These are phyloP conservation scores for Jatropha multifida DNA, from an alignment of 441 rosid species.

Conservation along the genomic window DNA sequence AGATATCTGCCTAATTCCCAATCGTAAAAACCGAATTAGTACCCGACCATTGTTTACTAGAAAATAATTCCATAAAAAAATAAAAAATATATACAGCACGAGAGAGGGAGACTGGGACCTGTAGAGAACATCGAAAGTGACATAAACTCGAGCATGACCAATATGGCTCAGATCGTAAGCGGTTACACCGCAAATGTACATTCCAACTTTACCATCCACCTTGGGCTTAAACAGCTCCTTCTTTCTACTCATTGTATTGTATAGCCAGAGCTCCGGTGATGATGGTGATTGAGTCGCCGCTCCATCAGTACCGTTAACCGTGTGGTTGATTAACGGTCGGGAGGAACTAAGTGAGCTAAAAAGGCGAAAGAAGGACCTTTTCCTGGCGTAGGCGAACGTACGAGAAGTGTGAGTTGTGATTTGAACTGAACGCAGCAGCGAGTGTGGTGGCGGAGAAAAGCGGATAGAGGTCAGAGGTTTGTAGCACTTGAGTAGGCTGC, in stretches of 20 bases:
- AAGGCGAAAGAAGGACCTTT: constrained; percentile 30
- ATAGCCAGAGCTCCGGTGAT: constrained; percentile 54
- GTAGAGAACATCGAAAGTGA: constrained; percentile 79
- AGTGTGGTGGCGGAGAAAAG: constrained; percentile 27
- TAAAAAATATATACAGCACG: not conserved
- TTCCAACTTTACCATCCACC: constrained; percentile 75
- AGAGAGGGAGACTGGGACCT: constrained; percentile 37
- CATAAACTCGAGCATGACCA: constrained; percentile 91
- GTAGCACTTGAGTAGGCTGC: constrained; percentile 45
- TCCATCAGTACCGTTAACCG: constrained; percentile 20
- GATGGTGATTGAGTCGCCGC: constrained; percentile 6
- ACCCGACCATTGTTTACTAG: not conserved
- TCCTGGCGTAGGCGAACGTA: constrained; percentile 16
- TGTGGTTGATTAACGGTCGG: constrained; percentile 20
- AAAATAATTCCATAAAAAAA: not conserved
- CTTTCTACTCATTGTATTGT: constrained; percentile 78
- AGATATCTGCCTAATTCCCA: constrained; percentile 80
- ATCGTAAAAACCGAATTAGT: not conserved
- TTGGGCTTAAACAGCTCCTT: constrained; percentile 72
- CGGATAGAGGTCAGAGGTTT: constrained; percentile 39
- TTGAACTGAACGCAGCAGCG: constrained; percentile 12
- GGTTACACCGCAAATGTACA: constrained; percentile 98
- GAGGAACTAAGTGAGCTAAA: constrained; percentile 34
- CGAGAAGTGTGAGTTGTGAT: not conserved
- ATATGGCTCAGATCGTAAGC: constrained; percentile 95